Percentiles rank a stretch among this genome's conserved stretches.
Conservation (phyloP, 768 basidiomycete genomes). For the Mycena amicta region DNA sequence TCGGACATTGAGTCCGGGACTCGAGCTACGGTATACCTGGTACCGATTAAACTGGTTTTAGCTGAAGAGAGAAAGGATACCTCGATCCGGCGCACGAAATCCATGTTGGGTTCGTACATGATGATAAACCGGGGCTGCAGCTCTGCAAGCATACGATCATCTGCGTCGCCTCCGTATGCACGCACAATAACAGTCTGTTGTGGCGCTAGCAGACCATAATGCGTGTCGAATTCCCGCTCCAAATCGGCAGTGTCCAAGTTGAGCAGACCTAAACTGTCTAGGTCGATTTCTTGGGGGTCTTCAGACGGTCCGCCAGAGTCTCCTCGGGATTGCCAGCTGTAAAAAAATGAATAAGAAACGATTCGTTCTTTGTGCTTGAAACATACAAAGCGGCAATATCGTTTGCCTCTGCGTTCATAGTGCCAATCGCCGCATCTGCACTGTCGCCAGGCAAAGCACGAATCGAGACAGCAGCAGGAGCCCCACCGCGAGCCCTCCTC, state of each 20-base stretch:
- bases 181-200: slow-evolving; percentile 85
- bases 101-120: slow-evolving; percentile 93
- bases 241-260: slow-evolving; percentile 42
- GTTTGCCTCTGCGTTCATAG: slow-evolving; percentile 49
- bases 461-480: slow-evolving; percentile 32
- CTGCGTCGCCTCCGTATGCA: slow-evolving; percentile 88
- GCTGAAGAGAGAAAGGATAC: slow-evolving; percentile 40
- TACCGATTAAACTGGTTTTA: neutral
- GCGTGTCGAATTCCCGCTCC: slow-evolving; percentile 65
- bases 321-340: slow-evolving; percentile 19
- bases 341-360: neutral
- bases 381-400: slow-evolving; percentile 64
- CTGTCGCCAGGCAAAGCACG: slow-evolving; percentile 12
- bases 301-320: slow-evolving; percentile 16
- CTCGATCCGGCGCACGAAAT: slow-evolving; percentile 91
- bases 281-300: slow-evolving; percentile 23
- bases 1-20: slow-evolving; percentile 79
- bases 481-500: slow-evolving; percentile 78
- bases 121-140: slow-evolving; percentile 90
- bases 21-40: slow-evolving; percentile 84
- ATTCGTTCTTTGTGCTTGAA: neutral
- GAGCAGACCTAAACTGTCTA: slow-evolving; percentile 31
- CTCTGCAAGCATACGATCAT: slow-evolving; percentile 86
- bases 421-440: slow-evolving; percentile 31
- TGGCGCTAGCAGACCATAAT: slow-evolving; percentile 78